phyloP scores from a whole-genome alignment of 495 filamentous ascomycete species.

The Hyaloscypha bicolor region DNA sequence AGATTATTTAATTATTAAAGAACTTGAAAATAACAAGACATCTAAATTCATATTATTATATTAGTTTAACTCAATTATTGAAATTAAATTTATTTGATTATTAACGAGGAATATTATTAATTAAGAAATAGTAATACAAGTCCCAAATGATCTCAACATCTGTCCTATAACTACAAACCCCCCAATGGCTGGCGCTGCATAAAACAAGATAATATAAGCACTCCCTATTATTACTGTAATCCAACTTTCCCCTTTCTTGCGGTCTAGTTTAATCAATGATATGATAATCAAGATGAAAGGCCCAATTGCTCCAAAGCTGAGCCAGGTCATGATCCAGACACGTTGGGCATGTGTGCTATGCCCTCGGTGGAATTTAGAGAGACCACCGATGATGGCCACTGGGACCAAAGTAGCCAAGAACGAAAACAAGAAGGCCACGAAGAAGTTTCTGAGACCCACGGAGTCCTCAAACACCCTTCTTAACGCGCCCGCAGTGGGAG shows the following conservation, averaged over 20 bases:
- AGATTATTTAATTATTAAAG: too few relatives aligned
- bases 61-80: too few relatives aligned
- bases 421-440: not conserved
- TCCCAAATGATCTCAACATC: not conserved
- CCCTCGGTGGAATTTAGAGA: not conserved
- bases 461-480: too few relatives aligned
- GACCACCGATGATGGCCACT: not conserved
- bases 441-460: not conserved
- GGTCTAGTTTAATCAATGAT: too few relatives aligned
- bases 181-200: not conserved
- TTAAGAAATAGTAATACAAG: not conserved
- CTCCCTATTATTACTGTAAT: not conserved
- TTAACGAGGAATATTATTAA: too few relatives aligned
- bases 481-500: not conserved
- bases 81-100: too few relatives aligned
- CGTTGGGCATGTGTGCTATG: not conserved
- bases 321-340: not conserved
- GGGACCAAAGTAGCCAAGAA: not conserved
- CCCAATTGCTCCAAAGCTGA: not conserved
- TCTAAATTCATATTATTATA: too few relatives aligned
- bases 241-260: too few relatives aligned
- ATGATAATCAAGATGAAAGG: not conserved
- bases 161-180: slow-evolving; percentile 1
- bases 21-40: too few relatives aligned
- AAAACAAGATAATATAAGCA: not conserved